phyloP scores from a whole-genome alignment of 768 basidiomycete species.

The Lepiota venenata region DNA sequence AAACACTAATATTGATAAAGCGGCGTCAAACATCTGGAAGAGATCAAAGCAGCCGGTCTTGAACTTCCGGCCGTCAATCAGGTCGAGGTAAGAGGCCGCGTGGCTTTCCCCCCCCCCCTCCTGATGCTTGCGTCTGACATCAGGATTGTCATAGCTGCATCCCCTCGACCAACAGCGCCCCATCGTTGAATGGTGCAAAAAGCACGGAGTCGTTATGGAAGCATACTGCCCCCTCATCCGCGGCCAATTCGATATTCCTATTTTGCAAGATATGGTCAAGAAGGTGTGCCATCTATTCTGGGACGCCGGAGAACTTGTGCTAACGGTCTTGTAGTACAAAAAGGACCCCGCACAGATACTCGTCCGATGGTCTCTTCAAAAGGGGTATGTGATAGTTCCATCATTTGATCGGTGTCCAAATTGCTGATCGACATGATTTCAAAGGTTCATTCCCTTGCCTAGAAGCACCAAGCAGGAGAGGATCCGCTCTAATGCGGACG shows the following conservation, averaged over 20 bases:
- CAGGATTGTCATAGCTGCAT: slow-evolving; percentile 49
- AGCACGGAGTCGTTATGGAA: slow-evolving; percentile 56
- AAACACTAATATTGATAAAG: slow-evolving; percentile 29
- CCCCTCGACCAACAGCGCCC: slow-evolving; percentile 77
- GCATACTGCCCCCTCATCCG: slow-evolving; percentile 78
- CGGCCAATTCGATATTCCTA: slow-evolving; percentile 50
- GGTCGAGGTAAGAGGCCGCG: slow-evolving; percentile 53
- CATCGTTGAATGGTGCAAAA: slow-evolving; percentile 71
- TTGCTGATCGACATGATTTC: not conserved
- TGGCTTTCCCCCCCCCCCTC: not conserved
- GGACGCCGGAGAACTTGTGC: not conserved
- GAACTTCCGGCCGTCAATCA: slow-evolving; percentile 75
- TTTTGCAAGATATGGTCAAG: slow-evolving; percentile 48
- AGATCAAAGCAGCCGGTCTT: slow-evolving; percentile 59
- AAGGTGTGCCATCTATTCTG: slow-evolving; percentile 42
- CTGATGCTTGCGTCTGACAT: not conserved
- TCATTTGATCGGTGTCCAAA: not conserved
- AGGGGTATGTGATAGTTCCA: slow-evolving; percentile 45
- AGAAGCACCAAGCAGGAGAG: slow-evolving; percentile 72
- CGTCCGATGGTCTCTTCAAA: slow-evolving; percentile 88
- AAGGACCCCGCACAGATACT: slow-evolving; percentile 77
- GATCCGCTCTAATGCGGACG: slow-evolving; percentile 66
- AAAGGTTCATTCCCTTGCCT: slow-evolving; percentile 77
- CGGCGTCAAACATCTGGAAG: slow-evolving; percentile 66
- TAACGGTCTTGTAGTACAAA: slow-evolving; percentile 35